Percentiles rank a stretch among this genome's conserved stretches.
Conservation (phyloP, 495 filamentous ascomycete genomes). For the Aspergillus leporis region DNA sequence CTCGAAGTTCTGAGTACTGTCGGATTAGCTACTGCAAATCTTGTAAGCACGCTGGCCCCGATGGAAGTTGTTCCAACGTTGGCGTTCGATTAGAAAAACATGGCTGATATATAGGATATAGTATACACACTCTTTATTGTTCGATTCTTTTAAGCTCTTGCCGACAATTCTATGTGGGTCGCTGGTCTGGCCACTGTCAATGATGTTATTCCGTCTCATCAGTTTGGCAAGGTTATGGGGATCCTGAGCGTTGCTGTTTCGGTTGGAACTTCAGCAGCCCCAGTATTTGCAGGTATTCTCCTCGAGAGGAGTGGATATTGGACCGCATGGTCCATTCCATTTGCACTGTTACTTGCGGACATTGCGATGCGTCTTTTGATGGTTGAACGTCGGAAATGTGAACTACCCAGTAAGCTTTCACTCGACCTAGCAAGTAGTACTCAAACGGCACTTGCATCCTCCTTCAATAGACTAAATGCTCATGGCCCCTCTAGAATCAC, state of each 20-base stretch:
- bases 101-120: too few relatives aligned
- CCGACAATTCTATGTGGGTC: conserved; percentile 21
- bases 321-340: conserved; percentile 23
- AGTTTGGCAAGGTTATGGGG: conserved; percentile 27
- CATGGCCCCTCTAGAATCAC: neutral
- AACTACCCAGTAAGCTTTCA: neutral
- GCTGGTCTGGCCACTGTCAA: conserved; percentile 26
- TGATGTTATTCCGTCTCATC: conserved; percentile 19
- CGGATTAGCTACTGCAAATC: too few relatives aligned
- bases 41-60: too few relatives aligned
- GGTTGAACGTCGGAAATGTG: conserved; percentile 16
- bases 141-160: too few relatives aligned
- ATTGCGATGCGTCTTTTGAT: conserved; percentile 25
- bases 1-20: too few relatives aligned
- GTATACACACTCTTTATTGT: too few relatives aligned
- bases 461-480: too few relatives aligned
- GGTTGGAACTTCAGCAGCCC: conserved; percentile 24
- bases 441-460: too few relatives aligned
- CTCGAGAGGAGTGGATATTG: conserved; percentile 29
- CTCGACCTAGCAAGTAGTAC: neutral
- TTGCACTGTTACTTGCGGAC: conserved; percentile 24
- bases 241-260: conserved; percentile 19
- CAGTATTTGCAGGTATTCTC: conserved; percentile 24
- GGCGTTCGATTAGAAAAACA: too few relatives aligned
- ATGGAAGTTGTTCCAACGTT: too few relatives aligned